A percentile compares a stretch with the other conserved stretches of the same genome.
Evolutionary conservation across 2,329 filamentous ascomycete species (phyloP).

Genomic region (Aspergillus hiratsukae): DNA sequence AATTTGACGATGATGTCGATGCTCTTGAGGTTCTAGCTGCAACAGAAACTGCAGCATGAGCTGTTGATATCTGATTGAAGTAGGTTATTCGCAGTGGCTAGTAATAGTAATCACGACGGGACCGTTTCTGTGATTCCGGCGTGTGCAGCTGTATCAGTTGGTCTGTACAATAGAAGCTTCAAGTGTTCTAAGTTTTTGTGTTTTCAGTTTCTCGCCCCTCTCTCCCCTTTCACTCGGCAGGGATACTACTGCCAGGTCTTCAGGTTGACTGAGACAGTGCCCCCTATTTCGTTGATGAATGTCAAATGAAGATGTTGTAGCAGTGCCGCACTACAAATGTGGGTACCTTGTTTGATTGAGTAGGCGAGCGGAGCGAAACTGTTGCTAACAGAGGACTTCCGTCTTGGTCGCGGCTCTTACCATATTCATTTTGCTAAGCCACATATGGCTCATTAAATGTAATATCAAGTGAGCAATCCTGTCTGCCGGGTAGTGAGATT

Average conservation of each 20-base stretch:
- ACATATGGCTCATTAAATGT: not conserved
- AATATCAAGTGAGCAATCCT: not conserved
- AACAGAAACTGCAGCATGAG: slow-evolving; percentile 15
- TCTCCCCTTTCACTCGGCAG: too few species aligned
- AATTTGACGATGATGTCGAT: slow-evolving; percentile 42
- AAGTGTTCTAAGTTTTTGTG: too few species aligned
- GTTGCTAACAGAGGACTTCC: not conserved
- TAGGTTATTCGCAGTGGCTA: not conserved
- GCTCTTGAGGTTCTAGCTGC: slow-evolving; percentile 38
- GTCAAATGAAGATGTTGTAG: not conserved
- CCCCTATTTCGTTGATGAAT: not conserved
- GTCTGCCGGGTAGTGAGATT: not conserved
- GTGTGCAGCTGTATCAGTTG: not conserved
- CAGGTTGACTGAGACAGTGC: too few species aligned
- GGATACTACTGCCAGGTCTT: too few species aligned
- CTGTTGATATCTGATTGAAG: not conserved
- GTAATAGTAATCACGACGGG: not conserved
- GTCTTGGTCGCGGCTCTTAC: not conserved
- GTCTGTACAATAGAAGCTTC: too few species aligned
- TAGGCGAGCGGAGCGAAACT: not conserved
- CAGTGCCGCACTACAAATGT: not conserved
- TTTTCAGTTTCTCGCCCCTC: too few species aligned
- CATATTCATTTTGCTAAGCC: not conserved
- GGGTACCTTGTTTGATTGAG: not conserved
- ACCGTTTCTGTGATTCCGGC: not conserved